Conservation (phyloP, 2,329 filamentous ascomycete genomes). For the Sodiomyces alkalinus region DNA sequence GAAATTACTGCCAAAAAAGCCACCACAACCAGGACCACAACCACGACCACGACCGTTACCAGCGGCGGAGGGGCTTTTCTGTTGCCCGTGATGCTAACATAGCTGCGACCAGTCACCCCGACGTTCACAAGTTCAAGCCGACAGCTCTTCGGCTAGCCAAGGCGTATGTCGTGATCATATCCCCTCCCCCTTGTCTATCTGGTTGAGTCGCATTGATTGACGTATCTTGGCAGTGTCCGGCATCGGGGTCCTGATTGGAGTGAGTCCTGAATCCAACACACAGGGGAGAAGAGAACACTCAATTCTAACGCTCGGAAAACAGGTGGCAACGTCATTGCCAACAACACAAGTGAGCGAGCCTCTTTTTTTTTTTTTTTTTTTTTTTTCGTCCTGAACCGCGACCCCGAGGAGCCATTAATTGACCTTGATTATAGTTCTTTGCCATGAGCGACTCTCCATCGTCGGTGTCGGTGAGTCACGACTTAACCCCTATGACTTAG, state of each 20-base stretch:
- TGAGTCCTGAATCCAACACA: constrained; percentile 35
- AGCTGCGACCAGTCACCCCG: constrained; percentile 50
- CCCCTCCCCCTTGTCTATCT: constrained; percentile 1
- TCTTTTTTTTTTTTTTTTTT: background rate
- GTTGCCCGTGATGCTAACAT: constrained; percentile 5
- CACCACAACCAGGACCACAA: constrained; percentile 7
- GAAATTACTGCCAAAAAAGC: constrained; percentile 2
- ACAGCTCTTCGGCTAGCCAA: constrained; percentile 87
- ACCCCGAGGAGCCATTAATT: constrained; percentile 10
- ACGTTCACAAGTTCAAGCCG: constrained; percentile 93
- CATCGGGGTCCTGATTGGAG: constrained; percentile 98
- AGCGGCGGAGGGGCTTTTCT: too few species aligned
- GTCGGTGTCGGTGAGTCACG: constrained; percentile 75
- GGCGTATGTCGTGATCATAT: constrained; percentile 46
- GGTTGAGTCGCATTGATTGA: constrained; percentile 25
- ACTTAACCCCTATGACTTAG: constrained; percentile 5
- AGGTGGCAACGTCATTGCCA: constrained; percentile 80
- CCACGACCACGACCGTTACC: too few species aligned
- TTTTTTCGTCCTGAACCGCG: too few species aligned
- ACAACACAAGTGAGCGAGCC: constrained; percentile 69
- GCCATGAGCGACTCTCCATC: constrained; percentile 94
- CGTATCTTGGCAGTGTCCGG: constrained; percentile 51
- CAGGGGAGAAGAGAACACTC: too few species aligned
- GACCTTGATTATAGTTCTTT: constrained; percentile 51
- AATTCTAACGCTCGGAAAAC: too few species aligned